Conservation (phyloP, 768 basidiomycete genomes). For the Mycena galopus region DNA sequence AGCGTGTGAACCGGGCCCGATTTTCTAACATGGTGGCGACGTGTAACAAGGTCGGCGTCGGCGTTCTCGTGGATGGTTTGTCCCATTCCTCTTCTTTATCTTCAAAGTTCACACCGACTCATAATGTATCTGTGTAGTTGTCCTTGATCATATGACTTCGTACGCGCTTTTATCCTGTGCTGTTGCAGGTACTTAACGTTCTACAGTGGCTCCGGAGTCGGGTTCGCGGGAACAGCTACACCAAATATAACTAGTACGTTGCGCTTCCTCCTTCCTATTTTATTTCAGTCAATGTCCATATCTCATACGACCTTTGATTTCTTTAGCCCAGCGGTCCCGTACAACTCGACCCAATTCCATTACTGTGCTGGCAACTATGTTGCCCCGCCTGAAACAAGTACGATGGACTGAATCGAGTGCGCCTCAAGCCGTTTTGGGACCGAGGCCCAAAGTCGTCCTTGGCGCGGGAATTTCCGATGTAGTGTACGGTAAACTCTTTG, state of each 20-base stretch:
- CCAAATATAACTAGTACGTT: constrained; percentile 45
- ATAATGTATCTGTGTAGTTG: constrained; percentile 38
- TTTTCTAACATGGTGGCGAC: constrained; percentile 47
- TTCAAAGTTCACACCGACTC: neutral
- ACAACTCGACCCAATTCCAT: constrained; percentile 34
- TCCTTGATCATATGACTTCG: constrained; percentile 59
- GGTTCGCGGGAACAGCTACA: constrained; percentile 46
- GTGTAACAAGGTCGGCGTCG: constrained; percentile 46
- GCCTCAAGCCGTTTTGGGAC: no score
- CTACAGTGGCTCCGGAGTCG: constrained; percentile 39
- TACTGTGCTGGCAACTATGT: constrained; percentile 28
- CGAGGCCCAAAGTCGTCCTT: no score
- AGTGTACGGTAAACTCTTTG: no score
- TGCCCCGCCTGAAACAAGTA: constrained; percentile 28
- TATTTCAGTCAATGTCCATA: no score
- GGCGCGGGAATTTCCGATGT: no score
- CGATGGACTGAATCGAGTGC: no score
- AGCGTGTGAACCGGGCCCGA: constrained; percentile 54
- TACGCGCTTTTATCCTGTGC: constrained; percentile 20
- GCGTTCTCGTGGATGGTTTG: constrained; percentile 47
- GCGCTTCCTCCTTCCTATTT: neutral
- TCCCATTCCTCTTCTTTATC: neutral
- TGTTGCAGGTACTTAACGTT: neutral
- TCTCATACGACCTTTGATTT: neutral
- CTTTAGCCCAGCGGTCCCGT: constrained; percentile 35